Base-by-base conservation (phyloP, 1,284 basidiomycete genomes). In the Irpex lacteus region DNA sequence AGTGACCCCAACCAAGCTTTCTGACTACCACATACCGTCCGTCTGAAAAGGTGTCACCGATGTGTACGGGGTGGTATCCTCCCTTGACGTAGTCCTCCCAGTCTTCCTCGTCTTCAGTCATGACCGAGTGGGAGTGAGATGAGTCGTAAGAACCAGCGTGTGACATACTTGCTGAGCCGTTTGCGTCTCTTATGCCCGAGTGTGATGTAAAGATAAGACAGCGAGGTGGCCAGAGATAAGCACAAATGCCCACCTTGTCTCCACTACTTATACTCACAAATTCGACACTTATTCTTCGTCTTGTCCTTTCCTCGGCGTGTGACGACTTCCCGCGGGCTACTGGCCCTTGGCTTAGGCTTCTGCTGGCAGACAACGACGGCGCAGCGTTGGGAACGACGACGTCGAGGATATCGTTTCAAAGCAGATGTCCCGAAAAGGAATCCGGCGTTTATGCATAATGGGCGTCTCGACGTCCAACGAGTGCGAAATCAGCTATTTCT, bases 1-100 rank as follows among this genome's bases (percentile, higher is more conserved):
- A 99, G 77, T 99, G 98, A 53, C 98, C 97, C 91, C 97, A 99
- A 38, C 97, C 98, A 11, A 99, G 88, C 78, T 99, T 99, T 67
- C 97, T 82, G 63, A 98, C 95, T 71, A 98, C 93, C 70, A 88
- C 77, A 76, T 99, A 99, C 56, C 97, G 82, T 7, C 87, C 92
- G 68, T 95, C 88, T 63, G 92, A 94, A 77, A 98, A 98, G 34
- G 84, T 77, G 78, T 98, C 95, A 72, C 96, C 97, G 67, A 99
- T 95, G 76, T 96, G 91, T 60, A 98, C 95, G 19, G 96, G 97
- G 74, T 96, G 95, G 77, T 98, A 97, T 19, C 95, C 95, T 63
- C 95, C 95, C 64, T 92, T 91, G 76, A 93, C 87, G 78, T 97
- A 97, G 83, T 91, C 89, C 73, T 85, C 90, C 88, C 86, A 91